phyloP scores from a whole-genome alignment of 108 stramenopile species.

The Schizochytrium sp. region DNA sequence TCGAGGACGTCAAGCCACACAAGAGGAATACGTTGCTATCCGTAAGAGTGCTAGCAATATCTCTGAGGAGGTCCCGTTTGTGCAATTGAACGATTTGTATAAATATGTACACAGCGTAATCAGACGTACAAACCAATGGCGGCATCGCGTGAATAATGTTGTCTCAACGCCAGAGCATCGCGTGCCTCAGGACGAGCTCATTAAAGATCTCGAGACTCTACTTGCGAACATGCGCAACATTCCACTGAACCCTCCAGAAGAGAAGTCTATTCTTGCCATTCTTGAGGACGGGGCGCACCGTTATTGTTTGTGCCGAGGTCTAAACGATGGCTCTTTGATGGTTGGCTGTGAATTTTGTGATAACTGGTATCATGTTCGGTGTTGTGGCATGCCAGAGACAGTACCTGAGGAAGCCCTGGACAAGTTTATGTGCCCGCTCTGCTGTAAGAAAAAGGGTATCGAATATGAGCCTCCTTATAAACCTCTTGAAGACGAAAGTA shows the following conservation, averaged over 20 bases:
- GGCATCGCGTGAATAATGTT: neutral
- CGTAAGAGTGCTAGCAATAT: too few relatives aligned
- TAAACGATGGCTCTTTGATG: neutral
- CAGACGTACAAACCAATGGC: conserved; percentile 17
- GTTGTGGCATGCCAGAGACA: neutral
- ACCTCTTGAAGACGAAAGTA: too few relatives aligned
- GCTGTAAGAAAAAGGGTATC: neutral
- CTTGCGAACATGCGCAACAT: neutral
- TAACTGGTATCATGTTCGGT: neutral
- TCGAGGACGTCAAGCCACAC: too few relatives aligned
- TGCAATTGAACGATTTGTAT: neutral
- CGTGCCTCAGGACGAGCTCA: neutral
- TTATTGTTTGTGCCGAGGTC: conserved; percentile 28
- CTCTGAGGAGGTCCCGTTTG: neutral
- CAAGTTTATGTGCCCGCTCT: neutral
- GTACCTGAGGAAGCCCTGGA: neutral
- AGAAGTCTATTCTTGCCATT: neutral
- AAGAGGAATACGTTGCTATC: too few relatives aligned
- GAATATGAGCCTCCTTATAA: neutral
- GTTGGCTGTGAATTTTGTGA: neutral
- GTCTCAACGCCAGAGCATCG: neutral
- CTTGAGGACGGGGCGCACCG: conserved; percentile 23
- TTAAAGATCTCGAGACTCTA: neutral
- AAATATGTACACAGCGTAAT: neutral
- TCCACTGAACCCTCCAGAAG: neutral